Base-by-base conservation (phyloP, 768 basidiomycete genomes). In the Tylopilus vinaceipallidus region DNA sequence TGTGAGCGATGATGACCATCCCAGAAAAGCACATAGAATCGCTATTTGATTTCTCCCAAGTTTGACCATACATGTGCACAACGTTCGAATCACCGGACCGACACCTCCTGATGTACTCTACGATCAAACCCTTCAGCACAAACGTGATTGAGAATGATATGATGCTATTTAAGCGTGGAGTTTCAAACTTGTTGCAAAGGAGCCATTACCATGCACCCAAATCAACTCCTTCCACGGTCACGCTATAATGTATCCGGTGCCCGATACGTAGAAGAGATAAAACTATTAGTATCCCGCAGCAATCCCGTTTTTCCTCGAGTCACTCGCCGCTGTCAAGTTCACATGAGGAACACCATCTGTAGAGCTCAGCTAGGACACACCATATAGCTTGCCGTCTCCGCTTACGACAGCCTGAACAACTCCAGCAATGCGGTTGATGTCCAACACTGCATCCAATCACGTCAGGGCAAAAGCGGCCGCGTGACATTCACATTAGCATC, bases 251-350 rank as follows among this genome's bases (percentile, higher is more conserved):
- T 16, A n/a, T 20, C 17, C 6, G 13, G 22, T 24, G 20, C 22
- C 13, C 10, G 22, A 13, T 10, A 16, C 24, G 8, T 20, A 27
- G 17, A 30, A 2, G 30, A n/a, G 3, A 6, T 9, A 16, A 14
- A 39, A 16, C 38, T n/a, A 34, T 68, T 61, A 91, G 69, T 94
- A 95, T 3, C 88, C 94, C 40, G 88, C 83, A 5, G 94, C 89
- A 35, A 93, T 78, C n/a, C 93, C 93, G 55, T 92, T 88, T 75
- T 95, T 95, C 63, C 93, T 79, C 17, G 89, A 91, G 68, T 97
- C 94, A 63, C 89, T 91, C 9, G 90, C 87, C 53, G 91, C 93
- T 88, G 57, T 37, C 22, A 22, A 22, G 32, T 16, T 29, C 34
- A 29, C 2, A 40, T 56, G 26, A 57, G 39, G 3, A 26, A 34